These are phyloP conservation scores for Dothideomycetidae sp. DNA, from an alignment of 2,329 filamentous ascomycete species.

Conservation along the genomic window DNA sequence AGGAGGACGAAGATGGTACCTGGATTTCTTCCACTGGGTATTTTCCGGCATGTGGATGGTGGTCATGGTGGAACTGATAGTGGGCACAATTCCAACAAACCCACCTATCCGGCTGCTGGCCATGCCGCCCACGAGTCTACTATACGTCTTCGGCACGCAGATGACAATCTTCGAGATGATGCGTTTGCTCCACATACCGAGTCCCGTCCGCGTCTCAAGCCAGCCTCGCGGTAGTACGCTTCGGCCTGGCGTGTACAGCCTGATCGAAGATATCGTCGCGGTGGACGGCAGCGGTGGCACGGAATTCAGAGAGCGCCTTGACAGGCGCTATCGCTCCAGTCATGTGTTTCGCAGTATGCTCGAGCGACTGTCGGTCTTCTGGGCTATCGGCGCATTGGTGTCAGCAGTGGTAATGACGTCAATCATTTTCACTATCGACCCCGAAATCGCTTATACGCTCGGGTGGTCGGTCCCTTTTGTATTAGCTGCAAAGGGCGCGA, in stretches of 20 bases:
- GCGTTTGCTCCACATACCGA: constrained; percentile 30
- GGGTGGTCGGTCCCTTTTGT: constrained; percentile 37
- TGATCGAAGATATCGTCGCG: constrained; percentile 41
- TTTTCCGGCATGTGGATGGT: constrained; percentile 40
- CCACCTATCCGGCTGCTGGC: constrained; percentile 40
- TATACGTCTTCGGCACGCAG: constrained; percentile 38
- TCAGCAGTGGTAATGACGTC: constrained; percentile 29
- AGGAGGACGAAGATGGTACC: constrained; percentile 29
- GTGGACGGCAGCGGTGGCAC: constrained; percentile 41
- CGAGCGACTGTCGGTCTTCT: constrained; percentile 37
- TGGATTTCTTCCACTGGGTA: constrained; percentile 47
- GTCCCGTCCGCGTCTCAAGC: constrained; percentile 39
- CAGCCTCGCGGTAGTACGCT: constrained; percentile 37
- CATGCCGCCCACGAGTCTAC: constrained; percentile 38
- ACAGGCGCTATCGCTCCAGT: constrained; percentile 38
- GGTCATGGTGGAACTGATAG: constrained; percentile 42
- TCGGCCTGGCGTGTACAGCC: constrained; percentile 39
- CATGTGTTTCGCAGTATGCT: constrained; percentile 41
- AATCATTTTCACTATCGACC: constrained; percentile 33
- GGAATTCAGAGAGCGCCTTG: constrained; percentile 37
- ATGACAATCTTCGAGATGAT: constrained; percentile 36
- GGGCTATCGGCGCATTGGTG: constrained; percentile 33
- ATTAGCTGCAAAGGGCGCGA: constrained; percentile 35
- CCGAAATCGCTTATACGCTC: constrained; percentile 35
- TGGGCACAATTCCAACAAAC: constrained; percentile 33